These are phyloP conservation scores for Xylaria hypoxylon DNA, from an alignment of 2,329 filamentous ascomycete species.

Conservation along the genomic window DNA sequence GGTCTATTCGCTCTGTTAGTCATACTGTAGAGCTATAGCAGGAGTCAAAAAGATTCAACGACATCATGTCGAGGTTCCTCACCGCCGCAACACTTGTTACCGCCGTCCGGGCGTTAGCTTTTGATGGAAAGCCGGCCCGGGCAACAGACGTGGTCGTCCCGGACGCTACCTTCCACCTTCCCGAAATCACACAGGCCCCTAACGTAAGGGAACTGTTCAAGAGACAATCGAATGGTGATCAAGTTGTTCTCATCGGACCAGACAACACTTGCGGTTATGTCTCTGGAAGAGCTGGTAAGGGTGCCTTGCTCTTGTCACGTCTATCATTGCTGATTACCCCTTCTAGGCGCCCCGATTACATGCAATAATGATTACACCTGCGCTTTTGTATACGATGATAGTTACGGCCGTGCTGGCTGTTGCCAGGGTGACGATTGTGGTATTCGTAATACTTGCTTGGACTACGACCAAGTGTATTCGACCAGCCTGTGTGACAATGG, in stretches of 20 bases:
- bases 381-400: conserved; percentile 54
- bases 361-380: conserved; percentile 55
- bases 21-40: conserved; percentile 22
- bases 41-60: conserved; percentile 18
- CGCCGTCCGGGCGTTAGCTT: conserved; percentile 52
- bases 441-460: conserved; percentile 55
- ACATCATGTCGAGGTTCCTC: conserved; percentile 46
- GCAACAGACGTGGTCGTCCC: conserved; percentile 53
- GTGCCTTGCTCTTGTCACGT: not conserved
- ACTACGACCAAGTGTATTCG: conserved; percentile 52
- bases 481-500: conserved; percentile 55
- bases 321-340: conserved; percentile 18
- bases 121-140: conserved; percentile 49
- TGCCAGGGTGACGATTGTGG: conserved; percentile 54
- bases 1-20: conserved; percentile 16
- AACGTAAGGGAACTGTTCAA: conserved; percentile 51
- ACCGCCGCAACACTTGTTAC: conserved; percentile 50
- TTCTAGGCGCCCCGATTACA: conserved; percentile 54
- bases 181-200: conserved; percentile 58
- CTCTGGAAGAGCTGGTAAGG: conserved; percentile 54
- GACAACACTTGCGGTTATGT: conserved; percentile 66
- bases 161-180: conserved; percentile 52
- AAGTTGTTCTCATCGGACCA: conserved; percentile 58
- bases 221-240: conserved; percentile 46
- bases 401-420: conserved; percentile 57